Conservation (phyloP, 345 rosid species). For the Trapa bicornis region DNA sequence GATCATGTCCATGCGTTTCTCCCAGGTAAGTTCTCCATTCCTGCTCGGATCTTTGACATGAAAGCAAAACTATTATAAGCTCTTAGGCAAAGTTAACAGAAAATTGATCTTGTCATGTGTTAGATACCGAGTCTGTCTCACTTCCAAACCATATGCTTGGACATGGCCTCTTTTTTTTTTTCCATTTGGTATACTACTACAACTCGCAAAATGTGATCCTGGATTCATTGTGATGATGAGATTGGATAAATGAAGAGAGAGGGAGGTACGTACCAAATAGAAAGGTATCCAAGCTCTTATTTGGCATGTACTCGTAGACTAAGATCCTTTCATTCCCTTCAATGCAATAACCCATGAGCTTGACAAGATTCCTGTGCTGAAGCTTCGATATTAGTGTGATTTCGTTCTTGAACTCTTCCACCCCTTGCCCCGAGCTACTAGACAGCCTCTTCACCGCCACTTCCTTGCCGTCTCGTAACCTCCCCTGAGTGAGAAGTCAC, state of each 20-base stretch:
- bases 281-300: constrained; percentile 20
- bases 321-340: constrained; percentile 44
- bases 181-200: too few relatives aligned
- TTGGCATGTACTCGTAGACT: constrained; percentile 40
- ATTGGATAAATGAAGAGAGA: background rate
- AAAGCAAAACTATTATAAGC: background rate
- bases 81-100: too few relatives aligned
- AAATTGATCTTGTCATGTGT: too few relatives aligned
- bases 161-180: too few relatives aligned
- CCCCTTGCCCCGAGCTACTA: constrained; percentile 46
- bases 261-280: constrained; percentile 16
- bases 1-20: constrained; percentile 15
- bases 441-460: constrained; percentile 56
- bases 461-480: constrained; percentile 23
- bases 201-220: too few relatives aligned
- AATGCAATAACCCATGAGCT: constrained; percentile 44
- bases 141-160: too few relatives aligned
- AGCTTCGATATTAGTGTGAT: constrained; percentile 43
- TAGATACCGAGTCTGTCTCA: too few relatives aligned
- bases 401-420: constrained; percentile 45
- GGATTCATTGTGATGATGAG: background rate
- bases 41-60: constrained; percentile 34
- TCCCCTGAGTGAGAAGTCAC: constrained; percentile 24
- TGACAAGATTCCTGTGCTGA: constrained; percentile 58
- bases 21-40: constrained; percentile 17